Base-by-base conservation (phyloP, 2,329 filamentous ascomycete genomes). In the Pseudogymnoascus sp. region DNA sequence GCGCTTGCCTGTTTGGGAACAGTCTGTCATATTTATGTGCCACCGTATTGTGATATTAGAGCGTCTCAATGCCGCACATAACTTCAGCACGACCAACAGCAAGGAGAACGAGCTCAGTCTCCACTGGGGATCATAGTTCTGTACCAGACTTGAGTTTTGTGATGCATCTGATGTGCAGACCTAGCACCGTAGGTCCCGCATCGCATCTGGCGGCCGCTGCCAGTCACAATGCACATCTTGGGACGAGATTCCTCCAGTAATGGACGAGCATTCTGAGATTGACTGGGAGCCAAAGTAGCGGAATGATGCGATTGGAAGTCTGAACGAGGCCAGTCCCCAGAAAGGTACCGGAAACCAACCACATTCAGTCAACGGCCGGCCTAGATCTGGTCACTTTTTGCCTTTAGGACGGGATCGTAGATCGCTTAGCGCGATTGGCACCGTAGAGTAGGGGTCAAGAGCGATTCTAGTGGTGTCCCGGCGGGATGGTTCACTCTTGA, bases 111-210 rank as follows among this genome's bases (percentile, higher is more conserved):
- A 33, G 4, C 8, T 12, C n/a, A 25, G 49, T 33, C 25, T 19
- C 28, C 9, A n/a, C 28, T 19, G 25, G 25, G 25, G 49, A 55
- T 19, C 16, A 25, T 33, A 19, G n/a, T 25, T 8, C 22, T 28
- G 23, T 55, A 55, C 49, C 49, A 33, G 49, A 55, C 49, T 55
- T 55, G 9, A 12, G n/a, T 33, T 55, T 55, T 55, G 2, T 5
- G 49, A 55, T 55, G 49, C 28, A 55, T 55, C 49, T 55, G 49
- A 55, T 55, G 49, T 55, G 49, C 49, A 33, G 49, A 11, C 23
- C 39, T 28, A 52, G 49, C 28, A 33, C 9, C n/a, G n/a, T 33
- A 14, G 49, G 28, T 33, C 49, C 49, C 49, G 49, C 49, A 55
- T 55, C 28, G n/a, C 28, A 55, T 55, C 28, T 55, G 49, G 11